Evolutionary conservation across 371 early-diverging fungal genomes (phyloP), one percentile per base, ranked within the genome.

Genomic region (Capillidium heterosporum): DNA sequence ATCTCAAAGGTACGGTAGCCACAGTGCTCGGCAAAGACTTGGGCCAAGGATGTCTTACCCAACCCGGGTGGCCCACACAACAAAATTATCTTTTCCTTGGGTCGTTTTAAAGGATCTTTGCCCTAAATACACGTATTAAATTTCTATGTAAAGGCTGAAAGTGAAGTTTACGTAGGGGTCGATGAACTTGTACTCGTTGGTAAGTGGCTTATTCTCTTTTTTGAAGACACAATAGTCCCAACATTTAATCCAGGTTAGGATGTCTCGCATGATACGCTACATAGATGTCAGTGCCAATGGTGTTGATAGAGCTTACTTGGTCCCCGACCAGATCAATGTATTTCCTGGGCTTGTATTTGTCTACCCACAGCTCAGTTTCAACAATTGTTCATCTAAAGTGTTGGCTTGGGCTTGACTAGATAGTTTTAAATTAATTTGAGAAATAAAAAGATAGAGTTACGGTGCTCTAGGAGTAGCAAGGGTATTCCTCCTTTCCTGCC

Each of bases 21-120:
- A n/a, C 87, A 79, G 60, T 93, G 91, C 43, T 75, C 73, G 0
- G 95, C 95, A 44, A 90, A 77, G 0, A 98, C 80, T 66, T 95
- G 92, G 0, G 95, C 98, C 60, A 98, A 70, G 0, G 98, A 97
- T 0, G 99, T 99, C 66, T 99, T 99, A 56, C 99, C 99, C 50
- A 95, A 74, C 0, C 99, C 99, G 1, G 99, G 95, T 19, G 91
- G 87, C 0, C 99, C 99, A 4, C 89, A 76, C 23, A 99, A 60
- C n/a, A 99, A 62, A 27, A 95, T 67, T 21, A 98, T 84, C 74
- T 84, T 74, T 17, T 59, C 49, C 29, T 65, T 49, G 28, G 60
- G 62, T 10, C 61, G 57, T 7, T 56, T 61, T 28, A 62, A 51
- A 1, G 62, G 58, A 57, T 65, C 47, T 17, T 60, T 60, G 60